Evolutionary conservation across 1,284 basidiomycete species (phyloP), one percentile per base, ranked within the genome.

Genomic region (Moniliella sp.): DNA sequence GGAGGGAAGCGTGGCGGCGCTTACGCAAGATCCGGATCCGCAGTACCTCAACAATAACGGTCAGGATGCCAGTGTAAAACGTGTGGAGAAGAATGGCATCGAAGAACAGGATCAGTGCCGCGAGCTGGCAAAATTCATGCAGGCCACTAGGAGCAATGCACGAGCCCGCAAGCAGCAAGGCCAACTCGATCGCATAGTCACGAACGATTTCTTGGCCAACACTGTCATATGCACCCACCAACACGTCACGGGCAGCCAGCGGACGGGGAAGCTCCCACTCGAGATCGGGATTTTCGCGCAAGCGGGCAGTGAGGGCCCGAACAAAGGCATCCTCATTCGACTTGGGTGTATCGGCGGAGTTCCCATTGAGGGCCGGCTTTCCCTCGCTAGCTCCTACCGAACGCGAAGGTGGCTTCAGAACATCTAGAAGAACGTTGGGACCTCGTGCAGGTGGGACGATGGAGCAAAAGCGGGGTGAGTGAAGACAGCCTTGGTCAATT

Each of bases 101-200:
- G 34, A 83, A 70, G 8, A 70, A 69, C 33, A 97, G 68, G 33
- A 82, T 71, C 21, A 94, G 63, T 0, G 82, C 83, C 2, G 83
- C 86, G 10, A 97, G 71, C 18, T 83, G 78, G 61, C 88, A 97
- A 51, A 94, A 91, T 62, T 97, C 86, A 45, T 73, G 75, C 32
- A 97, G 66, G 4, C 91, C 91, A 18, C 76, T 75, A 18, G 94
- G 81, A 32, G 75, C 76, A 44, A 75, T 78, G 48, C 76, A 74
- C 1, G 83, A 83, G 14, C 88, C 88, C 15, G 86, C 69, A 19
- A 76, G 65, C 11, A 97, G 70, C 1, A 93, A 83, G 4, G 74
- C 75, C 33, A 97, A 77, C 54, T 97, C 88, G 32, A 94, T 70
- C 1, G 75, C 74, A 49, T 91, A 97, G 61, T 94, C 88, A 15